A percentile compares a stretch with the other conserved stretches of the same genome.
Evolutionary conservation across 2,329 filamentous ascomycete genomes (phyloP).

Genomic region (Microcyclosporella mali): DNA sequence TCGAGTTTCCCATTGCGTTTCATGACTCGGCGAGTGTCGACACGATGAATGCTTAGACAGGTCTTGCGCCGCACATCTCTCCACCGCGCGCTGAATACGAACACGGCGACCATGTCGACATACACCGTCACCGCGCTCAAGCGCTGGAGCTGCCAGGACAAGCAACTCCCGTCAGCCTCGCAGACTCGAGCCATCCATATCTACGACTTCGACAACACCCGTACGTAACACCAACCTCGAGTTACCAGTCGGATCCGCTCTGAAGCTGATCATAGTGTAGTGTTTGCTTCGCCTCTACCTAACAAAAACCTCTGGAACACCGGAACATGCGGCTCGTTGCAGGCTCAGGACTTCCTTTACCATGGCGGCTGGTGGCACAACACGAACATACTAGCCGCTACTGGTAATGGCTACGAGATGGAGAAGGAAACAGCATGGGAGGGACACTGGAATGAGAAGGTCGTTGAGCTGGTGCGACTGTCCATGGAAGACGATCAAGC

Average conservation of each 20-base stretch:
- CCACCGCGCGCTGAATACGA: background rate
- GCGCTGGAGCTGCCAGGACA: constrained; percentile 75
- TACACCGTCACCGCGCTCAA: constrained; percentile 67
- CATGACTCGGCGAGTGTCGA: background rate
- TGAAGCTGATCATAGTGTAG: constrained; percentile 38
- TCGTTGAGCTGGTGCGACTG: constrained; percentile 69
- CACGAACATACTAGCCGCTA: constrained; percentile 73
- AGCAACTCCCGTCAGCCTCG: constrained; percentile 62
- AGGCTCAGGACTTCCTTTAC: constrained; percentile 69
- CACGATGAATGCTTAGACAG: constrained; percentile 1
- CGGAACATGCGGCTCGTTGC: constrained; percentile 68
- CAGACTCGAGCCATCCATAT: constrained; percentile 77
- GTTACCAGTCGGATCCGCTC: background rate
- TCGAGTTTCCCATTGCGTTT: background rate
- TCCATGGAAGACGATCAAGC: constrained; percentile 80
- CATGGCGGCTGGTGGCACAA: constrained; percentile 90
- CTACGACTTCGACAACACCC: constrained; percentile 97
- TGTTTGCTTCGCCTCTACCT: constrained; percentile 86
- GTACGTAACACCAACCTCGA: constrained; percentile 45
- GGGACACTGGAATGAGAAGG: constrained; percentile 94
- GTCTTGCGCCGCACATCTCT: background rate
- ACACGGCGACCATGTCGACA: constrained; percentile 5
- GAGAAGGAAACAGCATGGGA: constrained; percentile 82
- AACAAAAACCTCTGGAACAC: constrained; percentile 83
- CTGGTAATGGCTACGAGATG: constrained; percentile 71